Base-by-base conservation (phyloP, 176 grass and related monocot genomes). In the Elaeis guineensis region DNA sequence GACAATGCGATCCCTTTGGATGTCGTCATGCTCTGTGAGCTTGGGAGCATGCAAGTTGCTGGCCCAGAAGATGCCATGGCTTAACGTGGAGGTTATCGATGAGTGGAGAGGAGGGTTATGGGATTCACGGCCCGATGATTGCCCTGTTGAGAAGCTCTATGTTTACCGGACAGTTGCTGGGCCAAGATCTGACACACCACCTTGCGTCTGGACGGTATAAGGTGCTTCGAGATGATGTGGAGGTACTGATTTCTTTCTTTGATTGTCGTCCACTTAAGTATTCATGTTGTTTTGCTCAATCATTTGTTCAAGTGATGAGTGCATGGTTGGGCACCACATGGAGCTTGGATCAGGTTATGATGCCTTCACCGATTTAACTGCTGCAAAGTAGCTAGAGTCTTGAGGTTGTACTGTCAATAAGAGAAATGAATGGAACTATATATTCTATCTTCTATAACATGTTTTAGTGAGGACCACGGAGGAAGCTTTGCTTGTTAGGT, bases 1-100 rank as follows among this genome's bases (percentile, higher is more conserved):
- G 82, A 90, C 79, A 86, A 86, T 90, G 87, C 82, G 82, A 90
- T 90, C 82, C 87, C 87, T 90, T 90, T 90, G 82, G 87, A 90
- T 90, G 82, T 86, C 76, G 55, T 79, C 87, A 15, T 86, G 82
- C 69, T 66, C 52, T 52, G 62, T 90, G 72, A 90, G 82, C 56
- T 50, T 86, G 69, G 87, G 79, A 17, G 72, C 71, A 48, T 90
- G 87, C 70, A 65, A 72, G 61, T 76, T 69, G 67, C 79, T 90
- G 57, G 87, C 82, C 21, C 29, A 61, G 44, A 82, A 77, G 60
- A 90, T 90, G 87, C 82, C 82, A 4, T 63, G 4, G 16, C 78
- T 90, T 55, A 90, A 55, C 4, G 87, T 90, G 64, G 87, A 90
- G 78, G 66, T 90, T 61, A 79, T 85, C 39, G 74, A 70, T 16